These are phyloP conservation scores for Solanum pennellii DNA, from an alignment of 257 asterid species.

Conservation along the genomic window DNA sequence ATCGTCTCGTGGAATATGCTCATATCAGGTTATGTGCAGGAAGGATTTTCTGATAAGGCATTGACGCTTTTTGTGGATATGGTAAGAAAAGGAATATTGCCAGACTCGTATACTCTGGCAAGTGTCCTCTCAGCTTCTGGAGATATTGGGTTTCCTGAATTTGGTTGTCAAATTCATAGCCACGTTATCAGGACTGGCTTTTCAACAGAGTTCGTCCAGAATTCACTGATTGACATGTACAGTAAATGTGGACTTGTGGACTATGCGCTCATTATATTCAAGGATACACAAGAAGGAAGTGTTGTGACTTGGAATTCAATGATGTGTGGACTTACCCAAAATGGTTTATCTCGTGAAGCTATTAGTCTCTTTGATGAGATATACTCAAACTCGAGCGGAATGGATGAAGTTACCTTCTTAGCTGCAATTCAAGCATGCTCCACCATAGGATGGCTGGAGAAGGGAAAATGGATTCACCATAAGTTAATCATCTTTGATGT, in stretches of 20 bases:
- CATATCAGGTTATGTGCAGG: constrained; percentile 63
- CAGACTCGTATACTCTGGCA: constrained; percentile 64
- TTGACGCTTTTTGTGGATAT: constrained; percentile 52
- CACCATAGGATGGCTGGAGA: constrained; percentile 42
- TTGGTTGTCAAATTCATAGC: constrained; percentile 66
- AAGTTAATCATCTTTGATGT: constrained; percentile 46
- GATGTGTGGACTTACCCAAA: constrained; percentile 67
- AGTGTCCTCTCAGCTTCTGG: constrained; percentile 76
- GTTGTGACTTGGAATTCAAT: constrained; percentile 79
- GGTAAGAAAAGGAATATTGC: constrained; percentile 37
- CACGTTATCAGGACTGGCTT: constrained; percentile 34
- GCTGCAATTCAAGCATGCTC: constrained; percentile 76
- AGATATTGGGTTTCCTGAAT: constrained; percentile 25
- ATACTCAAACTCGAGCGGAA: constrained; percentile 22
- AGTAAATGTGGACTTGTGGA: constrained; percentile 49
- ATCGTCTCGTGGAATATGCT: constrained; percentile 75
- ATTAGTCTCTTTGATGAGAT: constrained; percentile 46
- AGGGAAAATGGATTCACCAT: constrained; percentile 83
- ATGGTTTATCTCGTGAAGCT: constrained; percentile 54
- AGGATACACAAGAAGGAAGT: constrained; percentile 15
- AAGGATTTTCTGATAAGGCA: constrained; percentile 47
- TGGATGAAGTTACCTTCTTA: constrained; percentile 75
- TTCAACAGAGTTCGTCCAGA: constrained; percentile 56
- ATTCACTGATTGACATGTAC: constrained; percentile 73
- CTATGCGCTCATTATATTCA: constrained; percentile 42